These are phyloP conservation scores for Quercus tomentella DNA, from an alignment of 331 rosid genomes.

Conservation along the genomic window DNA sequence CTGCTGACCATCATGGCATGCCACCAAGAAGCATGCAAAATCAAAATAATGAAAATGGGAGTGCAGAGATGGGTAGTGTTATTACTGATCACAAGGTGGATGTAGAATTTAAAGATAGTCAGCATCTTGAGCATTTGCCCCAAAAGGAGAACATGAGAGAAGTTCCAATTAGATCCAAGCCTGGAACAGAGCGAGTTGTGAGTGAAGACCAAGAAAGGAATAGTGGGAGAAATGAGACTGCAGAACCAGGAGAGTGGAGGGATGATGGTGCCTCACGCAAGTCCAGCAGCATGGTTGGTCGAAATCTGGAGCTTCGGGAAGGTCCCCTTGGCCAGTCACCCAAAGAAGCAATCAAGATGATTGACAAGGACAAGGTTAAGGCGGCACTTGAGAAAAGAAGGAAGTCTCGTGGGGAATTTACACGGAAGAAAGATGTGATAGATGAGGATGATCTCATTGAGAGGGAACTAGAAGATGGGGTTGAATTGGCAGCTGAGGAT, in stretches of 20 bases:
- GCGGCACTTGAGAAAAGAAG: slow-evolving; percentile 93
- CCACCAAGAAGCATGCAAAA: slow-evolving; percentile 39
- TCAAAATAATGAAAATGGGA: slow-evolving; percentile 56
- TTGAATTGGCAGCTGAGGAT: slow-evolving; percentile 70
- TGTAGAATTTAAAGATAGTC: slow-evolving; percentile 50
- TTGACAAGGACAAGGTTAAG: slow-evolving; percentile 85
- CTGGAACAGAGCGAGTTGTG: slow-evolving; percentile 36
- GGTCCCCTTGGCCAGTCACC: slow-evolving; percentile 54
- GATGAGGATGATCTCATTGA: slow-evolving; percentile 97
- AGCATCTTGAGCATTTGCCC: slow-evolving; percentile 34
- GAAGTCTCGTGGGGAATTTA: slow-evolving; percentile 62
- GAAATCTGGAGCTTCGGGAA: slow-evolving; percentile 53
- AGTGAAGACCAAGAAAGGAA: slow-evolving; percentile 56
- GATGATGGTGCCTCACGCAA: slow-evolving; percentile 38
- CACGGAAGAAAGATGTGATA: slow-evolving; percentile 68
- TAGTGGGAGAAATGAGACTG: slow-evolving; percentile 43
- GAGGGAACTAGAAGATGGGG: slow-evolving; percentile 92
- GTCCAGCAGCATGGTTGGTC: slow-evolving; percentile 15
- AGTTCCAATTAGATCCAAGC: slow-evolving; percentile 39
- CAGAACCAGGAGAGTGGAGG: slow-evolving; percentile 53
- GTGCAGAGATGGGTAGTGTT: slow-evolving; percentile 42
- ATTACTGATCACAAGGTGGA: slow-evolving; percentile 41
- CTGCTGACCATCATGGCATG: slow-evolving; percentile 40
- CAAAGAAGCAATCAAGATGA: slow-evolving; percentile 74
- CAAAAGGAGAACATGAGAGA: slow-evolving; percentile 44